Percentiles rank a stretch among this genome's conserved stretches.
Evolutionary conservation across 2,329 filamentous ascomycete species (phyloP).

Genomic region (Aspergillus sojae): DNA sequence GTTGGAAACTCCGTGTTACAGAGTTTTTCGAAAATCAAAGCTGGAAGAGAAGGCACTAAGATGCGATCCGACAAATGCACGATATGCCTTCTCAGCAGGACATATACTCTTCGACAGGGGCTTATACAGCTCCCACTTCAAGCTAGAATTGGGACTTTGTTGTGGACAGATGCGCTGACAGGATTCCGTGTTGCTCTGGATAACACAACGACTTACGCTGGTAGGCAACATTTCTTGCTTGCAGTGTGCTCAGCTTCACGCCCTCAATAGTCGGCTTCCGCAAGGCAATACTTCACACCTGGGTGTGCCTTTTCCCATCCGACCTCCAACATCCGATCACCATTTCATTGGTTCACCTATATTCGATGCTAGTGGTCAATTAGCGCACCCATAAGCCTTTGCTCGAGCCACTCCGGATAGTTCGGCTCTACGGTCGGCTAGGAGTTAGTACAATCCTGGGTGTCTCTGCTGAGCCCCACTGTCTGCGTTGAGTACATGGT

Average conservation of each 20-base stretch:
- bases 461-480: neutral
- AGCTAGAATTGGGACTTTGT: neutral
- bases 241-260: no score
- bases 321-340: no score
- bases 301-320: neutral
- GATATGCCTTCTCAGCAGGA: neutral
- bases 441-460: neutral
- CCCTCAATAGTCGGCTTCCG: no score
- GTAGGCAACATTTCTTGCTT: no score
- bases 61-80: neutral
- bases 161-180: neutral
- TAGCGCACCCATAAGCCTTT: neutral
- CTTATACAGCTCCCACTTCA: neutral
- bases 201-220: no score
- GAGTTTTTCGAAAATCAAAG: neutral
- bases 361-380: neutral
- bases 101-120: no score
- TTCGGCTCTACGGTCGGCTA: neutral
- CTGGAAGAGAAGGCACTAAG: neutral
- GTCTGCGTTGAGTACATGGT: neutral
- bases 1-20: neutral
- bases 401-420: neutral
- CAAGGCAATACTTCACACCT: neutral
- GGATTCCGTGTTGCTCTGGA: no score
- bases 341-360: neutral